Percentiles rank a stretch among this genome's conserved stretches.
These are phyloP conservation scores for Pseudoneurospora amorphoporcata DNA, from an alignment of 495 filamentous ascomycete species.

Conservation along the genomic window DNA sequence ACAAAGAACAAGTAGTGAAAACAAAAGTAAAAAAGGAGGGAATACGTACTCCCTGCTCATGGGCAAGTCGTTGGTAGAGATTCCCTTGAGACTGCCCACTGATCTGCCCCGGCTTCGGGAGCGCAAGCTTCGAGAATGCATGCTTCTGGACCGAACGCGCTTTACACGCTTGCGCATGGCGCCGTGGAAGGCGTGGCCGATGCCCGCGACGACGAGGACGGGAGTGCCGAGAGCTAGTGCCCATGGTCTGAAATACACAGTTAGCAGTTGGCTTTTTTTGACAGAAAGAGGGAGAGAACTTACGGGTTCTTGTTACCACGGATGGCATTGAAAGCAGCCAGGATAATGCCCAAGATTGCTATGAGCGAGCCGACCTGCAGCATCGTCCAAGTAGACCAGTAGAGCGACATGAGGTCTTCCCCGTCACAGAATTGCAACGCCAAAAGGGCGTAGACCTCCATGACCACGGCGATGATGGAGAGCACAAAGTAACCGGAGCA, in stretches of 20 bases:
- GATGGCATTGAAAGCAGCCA: conserved; percentile 31
- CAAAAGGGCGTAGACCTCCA: conserved; percentile 33
- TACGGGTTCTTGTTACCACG: conserved; percentile 30
- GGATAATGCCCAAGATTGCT: conserved; percentile 36
- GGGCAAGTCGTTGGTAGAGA: conserved; percentile 7
- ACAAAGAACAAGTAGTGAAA: background rate
- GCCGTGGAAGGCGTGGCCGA: conserved; percentile 30
- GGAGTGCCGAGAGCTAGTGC: conserved; percentile 40
- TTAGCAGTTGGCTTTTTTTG: background rate
- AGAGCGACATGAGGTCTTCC: conserved; percentile 38
- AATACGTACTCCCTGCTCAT: conserved; percentile 24
- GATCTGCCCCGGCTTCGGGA: conserved; percentile 3
- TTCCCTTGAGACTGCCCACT: conserved; percentile 6
- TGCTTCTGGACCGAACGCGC: conserved; percentile 10
- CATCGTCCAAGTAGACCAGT: conserved; percentile 40
- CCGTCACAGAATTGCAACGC: conserved; percentile 39
- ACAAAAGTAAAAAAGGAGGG: background rate
- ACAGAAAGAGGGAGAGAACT: background rate
- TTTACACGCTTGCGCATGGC: conserved; percentile 21
- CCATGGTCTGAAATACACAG: conserved; percentile 23
- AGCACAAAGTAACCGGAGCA: conserved; percentile 22
- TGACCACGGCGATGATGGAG: conserved; percentile 24
- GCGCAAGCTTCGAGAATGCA: background rate
- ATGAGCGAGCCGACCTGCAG: conserved; percentile 37
- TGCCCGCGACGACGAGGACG: conserved; percentile 35